Conservation (phyloP, 805 yeast genomes). For the Huiozyma naganishii region DNA sequence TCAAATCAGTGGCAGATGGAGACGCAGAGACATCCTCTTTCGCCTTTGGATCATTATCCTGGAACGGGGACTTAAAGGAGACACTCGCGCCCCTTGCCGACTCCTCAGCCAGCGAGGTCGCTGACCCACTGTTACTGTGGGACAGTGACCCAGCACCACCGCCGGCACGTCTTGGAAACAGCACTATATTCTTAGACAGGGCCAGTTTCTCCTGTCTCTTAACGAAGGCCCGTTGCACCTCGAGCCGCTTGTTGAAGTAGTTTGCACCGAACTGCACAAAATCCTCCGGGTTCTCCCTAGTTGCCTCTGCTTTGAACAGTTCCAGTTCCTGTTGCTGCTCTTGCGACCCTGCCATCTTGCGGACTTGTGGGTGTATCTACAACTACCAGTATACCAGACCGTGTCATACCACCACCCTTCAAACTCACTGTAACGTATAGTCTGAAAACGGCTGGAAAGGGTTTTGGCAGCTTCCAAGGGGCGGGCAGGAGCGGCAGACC, state of each 20-base stretch:
- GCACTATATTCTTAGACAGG: constrained; percentile 38
- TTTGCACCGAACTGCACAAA: constrained; percentile 66
- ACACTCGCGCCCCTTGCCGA: constrained; percentile 6
- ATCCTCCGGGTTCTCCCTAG: constrained; percentile 49
- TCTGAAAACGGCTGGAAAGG: background rate
- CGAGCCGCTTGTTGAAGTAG: constrained; percentile 54
- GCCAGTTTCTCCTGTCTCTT: constrained; percentile 27
- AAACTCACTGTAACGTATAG: background rate
- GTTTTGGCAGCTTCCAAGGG: background rate
- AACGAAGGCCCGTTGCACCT: constrained; percentile 34
- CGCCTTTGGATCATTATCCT: constrained; percentile 54
- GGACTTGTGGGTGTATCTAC: background rate
- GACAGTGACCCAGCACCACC: constrained; percentile 15
- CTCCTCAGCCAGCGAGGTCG: no score
- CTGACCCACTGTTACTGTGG: constrained; percentile 1
- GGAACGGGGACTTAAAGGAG: constrained; percentile 51
- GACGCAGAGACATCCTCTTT: constrained; percentile 11
- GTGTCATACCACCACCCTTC: background rate
- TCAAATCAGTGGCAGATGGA: background rate
- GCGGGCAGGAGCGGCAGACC: no score
- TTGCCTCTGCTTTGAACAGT: constrained; percentile 49
- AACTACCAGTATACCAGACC: background rate
- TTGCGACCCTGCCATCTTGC: constrained; percentile 6
- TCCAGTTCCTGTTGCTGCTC: constrained; percentile 39
- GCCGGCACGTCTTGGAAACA: constrained; percentile 23